A percentile compares a stretch with the other conserved stretches of the same genome.
phyloP scores from a whole-genome alignment of 2,329 filamentous ascomycete species.

The Sclerotinia sclerotiorum region DNA sequence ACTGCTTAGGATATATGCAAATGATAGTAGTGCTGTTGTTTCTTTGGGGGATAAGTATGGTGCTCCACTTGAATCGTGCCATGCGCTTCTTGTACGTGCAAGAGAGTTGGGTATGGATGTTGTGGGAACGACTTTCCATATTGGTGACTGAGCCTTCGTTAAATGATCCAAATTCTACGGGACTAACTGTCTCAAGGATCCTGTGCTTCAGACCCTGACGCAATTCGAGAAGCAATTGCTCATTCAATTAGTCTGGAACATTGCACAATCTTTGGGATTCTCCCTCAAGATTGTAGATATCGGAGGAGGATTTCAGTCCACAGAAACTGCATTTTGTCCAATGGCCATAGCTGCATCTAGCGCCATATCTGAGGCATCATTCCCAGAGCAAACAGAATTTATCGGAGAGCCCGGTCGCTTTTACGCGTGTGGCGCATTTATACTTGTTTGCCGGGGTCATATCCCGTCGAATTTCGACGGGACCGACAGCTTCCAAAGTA shows the following conservation, averaged over 20 bases:
- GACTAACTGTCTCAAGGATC: neutral
- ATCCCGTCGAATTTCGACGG: slow-evolving; percentile 3
- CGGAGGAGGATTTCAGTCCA: slow-evolving; percentile 8
- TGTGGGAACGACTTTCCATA: slow-evolving; percentile 10
- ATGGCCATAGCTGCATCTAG: neutral
- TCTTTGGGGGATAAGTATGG: neutral
- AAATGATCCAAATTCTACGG: no score
- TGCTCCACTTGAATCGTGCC: neutral
- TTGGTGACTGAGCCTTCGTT: neutral
- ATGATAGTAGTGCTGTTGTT: neutral
- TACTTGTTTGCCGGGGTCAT: slow-evolving; percentile 2
- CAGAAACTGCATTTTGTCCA: neutral
- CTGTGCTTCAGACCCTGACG: neutral
- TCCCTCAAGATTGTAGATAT: slow-evolving; percentile 1
- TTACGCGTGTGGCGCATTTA: neutral
- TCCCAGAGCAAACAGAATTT: neutral
- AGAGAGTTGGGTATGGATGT: neutral
- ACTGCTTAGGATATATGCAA: slow-evolving; percentile 3
- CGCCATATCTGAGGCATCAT: neutral
- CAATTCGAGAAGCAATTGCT: neutral
- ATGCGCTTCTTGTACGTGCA: neutral
- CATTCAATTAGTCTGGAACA: slow-evolving; percentile 8
- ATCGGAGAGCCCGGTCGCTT: slow-evolving; percentile 2
- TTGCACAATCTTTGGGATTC: neutral
- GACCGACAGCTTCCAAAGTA: neutral